Percentiles rank a stretch among this genome's conserved stretches.
Evolutionary conservation across 2,329 filamentous ascomycete species (phyloP).

Genomic region (Neonectria punicea): DNA sequence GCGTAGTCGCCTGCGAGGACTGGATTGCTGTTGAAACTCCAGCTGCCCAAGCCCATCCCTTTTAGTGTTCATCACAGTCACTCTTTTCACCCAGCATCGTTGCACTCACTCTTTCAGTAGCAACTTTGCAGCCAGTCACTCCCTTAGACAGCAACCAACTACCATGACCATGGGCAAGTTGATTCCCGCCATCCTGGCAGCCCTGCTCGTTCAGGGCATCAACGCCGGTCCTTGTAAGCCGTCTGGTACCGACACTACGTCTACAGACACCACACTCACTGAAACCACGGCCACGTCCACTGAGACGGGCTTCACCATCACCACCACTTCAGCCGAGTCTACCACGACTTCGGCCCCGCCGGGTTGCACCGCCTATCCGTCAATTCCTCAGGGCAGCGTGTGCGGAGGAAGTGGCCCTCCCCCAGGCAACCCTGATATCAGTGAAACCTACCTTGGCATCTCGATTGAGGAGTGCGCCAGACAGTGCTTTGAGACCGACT

Average conservation of each 20-base stretch:
- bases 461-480: not conserved
- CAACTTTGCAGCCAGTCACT: slow-evolving; percentile 1
- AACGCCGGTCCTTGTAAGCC: not conserved
- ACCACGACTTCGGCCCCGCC: not conserved
- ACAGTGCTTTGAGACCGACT: not conserved
- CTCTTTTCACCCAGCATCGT: not conserved
- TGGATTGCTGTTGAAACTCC: not conserved
- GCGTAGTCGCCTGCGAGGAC: not conserved
- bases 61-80: not conserved
- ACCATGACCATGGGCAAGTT: not conserved
- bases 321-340: not conserved
- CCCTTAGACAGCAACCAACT: not conserved
- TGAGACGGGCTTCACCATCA: not conserved
- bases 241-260: not conserved
- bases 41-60: not conserved
- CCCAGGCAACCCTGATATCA: not conserved
- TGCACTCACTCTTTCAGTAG: slow-evolving; percentile 1
- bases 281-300: not conserved
- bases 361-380: not conserved
- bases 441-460: not conserved
- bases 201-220: not conserved
- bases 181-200: slow-evolving; percentile 2
- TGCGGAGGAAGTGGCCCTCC: not conserved
- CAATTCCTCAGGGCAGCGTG: not conserved
- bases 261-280: not conserved